phyloP scores from a whole-genome alignment of 495 filamentous ascomycete species.

The Sabuloglossum arenarium region DNA sequence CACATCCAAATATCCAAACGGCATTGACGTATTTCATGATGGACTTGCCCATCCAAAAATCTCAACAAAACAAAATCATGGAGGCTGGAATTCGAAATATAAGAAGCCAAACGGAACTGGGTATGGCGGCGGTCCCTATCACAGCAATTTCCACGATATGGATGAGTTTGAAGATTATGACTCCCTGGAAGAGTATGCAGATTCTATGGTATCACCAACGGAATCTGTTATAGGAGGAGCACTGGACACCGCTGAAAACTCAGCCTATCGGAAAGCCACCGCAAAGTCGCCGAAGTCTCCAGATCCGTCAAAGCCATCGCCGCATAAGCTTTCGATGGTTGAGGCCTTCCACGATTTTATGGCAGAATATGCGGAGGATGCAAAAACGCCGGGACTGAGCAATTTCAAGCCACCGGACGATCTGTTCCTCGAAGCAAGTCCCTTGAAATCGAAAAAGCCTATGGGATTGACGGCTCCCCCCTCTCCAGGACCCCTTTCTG shows the following conservation, averaged over 20 bases:
- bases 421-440: not conserved
- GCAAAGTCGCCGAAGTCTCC: not conserved
- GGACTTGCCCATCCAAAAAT: not conserved
- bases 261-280: not conserved
- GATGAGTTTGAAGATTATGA: not conserved
- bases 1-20: not conserved
- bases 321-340: not conserved
- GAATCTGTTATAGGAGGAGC: not conserved
- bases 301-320: not conserved
- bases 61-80: not conserved
- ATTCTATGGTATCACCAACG: not conserved
- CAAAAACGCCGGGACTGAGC: not conserved
- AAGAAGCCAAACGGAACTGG: slow-evolving; percentile 1
- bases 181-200: slow-evolving; percentile 1
- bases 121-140: not conserved
- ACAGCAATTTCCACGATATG: not conserved
- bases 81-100: not conserved
- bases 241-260: not conserved
- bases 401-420: not conserved
- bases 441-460: not conserved
- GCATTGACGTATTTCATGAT: not conserved
- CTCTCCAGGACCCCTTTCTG: not conserved
- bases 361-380: not conserved
- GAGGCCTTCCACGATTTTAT: not conserved
- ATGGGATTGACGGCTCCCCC: not conserved